Conservation (phyloP, 129 eudicot species). For the Tagetes erecta region DNA sequence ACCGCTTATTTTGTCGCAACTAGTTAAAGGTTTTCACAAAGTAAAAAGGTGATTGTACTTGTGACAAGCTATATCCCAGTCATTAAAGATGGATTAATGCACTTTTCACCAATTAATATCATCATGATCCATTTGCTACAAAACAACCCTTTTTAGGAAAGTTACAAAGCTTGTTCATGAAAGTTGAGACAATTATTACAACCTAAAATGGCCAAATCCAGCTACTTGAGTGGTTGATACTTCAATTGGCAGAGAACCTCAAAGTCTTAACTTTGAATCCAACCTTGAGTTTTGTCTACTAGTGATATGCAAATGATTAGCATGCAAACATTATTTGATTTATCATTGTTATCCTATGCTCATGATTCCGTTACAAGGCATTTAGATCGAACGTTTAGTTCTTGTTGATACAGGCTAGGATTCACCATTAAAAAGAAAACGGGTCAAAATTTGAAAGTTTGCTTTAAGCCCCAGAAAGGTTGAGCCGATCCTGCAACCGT, state of each 20-base stretch:
- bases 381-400: no score
- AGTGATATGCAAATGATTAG: slow-evolving; percentile 16
- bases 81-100: slow-evolving; percentile 4
- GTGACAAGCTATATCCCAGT: not conserved
- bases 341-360: no score
- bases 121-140: slow-evolving; percentile 39
- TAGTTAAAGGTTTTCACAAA: not conserved
- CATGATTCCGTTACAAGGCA: no score
- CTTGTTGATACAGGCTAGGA: no score
- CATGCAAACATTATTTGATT: not conserved
- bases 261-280: not conserved
- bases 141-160: slow-evolving; percentile 16
- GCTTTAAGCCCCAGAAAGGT: no score
- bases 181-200: slow-evolving; percentile 25
- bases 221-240: slow-evolving; percentile 18
- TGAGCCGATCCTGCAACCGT: not conserved
- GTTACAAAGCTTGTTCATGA: slow-evolving; percentile 39
- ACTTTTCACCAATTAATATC: slow-evolving; percentile 17
- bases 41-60: slow-evolving; percentile 11
- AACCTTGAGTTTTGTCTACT: slow-evolving; percentile 9
- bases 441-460: no score
- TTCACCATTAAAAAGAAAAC: not conserved
- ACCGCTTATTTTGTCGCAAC: not conserved
- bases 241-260: slow-evolving; percentile 2
- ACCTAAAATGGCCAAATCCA: slow-evolving; percentile 22